These are phyloP conservation scores for Fusarium sp. DNA, from an alignment of 2,329 filamentous ascomycete genomes.

Conservation along the genomic window DNA sequence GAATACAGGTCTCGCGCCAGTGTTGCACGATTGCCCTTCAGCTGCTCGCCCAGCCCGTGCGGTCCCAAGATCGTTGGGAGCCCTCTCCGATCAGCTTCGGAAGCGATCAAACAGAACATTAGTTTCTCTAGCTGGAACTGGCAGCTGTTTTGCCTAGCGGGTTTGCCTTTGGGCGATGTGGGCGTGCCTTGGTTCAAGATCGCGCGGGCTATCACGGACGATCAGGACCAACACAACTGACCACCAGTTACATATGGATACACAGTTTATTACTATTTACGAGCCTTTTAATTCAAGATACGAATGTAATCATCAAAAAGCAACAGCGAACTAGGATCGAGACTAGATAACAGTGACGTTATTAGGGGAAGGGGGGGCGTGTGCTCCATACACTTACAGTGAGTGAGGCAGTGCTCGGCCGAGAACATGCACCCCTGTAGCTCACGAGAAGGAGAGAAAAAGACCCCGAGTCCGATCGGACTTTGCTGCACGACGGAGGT, in stretches of 20 bases:
- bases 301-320: conserved; percentile 20
- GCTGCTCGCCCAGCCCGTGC: conserved; percentile 24
- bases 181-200: conserved; percentile 14
- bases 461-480: conserved; percentile 20
- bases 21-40: conserved; percentile 26
- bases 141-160: conserved; percentile 16
- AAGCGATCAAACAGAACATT: conserved; percentile 16
- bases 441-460: conserved; percentile 3
- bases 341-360: conserved; percentile 39
- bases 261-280: background rate
- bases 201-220: conserved; percentile 22
- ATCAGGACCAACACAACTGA: conserved; percentile 14
- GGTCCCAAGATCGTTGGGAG: conserved; percentile 20
- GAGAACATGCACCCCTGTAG: conserved; percentile 34
- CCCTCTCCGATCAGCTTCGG: conserved; percentile 31
- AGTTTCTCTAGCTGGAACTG: conserved; percentile 10
- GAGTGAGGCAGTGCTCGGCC: conserved; percentile 45
- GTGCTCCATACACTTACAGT: conserved; percentile 6
- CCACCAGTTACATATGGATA: conserved; percentile 6
- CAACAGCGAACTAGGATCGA: conserved; percentile 29
- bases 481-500: conserved; percentile 12
- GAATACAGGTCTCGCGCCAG: conserved; percentile 23
- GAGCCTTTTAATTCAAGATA: conserved; percentile 21
- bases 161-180: conserved; percentile 7
- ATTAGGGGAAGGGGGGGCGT: conserved; percentile 21